Evolutionary conservation across 306 rosid species (phyloP), one percentile per base, ranked within the genome.

Genomic region (Vachellia collinsii): DNA sequence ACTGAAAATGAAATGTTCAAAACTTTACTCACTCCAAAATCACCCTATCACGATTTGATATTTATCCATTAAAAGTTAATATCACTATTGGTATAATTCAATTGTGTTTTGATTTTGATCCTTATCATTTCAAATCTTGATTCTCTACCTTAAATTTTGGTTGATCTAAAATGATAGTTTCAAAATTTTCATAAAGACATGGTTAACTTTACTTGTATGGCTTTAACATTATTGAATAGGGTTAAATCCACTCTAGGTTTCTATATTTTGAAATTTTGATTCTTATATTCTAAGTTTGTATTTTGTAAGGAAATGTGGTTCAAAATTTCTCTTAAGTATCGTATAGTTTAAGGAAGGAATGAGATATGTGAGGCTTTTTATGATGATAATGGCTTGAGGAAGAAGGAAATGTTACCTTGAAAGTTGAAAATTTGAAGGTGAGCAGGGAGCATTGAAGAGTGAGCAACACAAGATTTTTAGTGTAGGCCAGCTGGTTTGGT

Each of bases 381-480:
- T 70, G 47, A 44, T 46, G 70, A 1, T 68, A 39, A 10, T 78
- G 69, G 47, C 94, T 80, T 88, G 84, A 70, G 82, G 86, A 3
- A 36, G 78, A 88, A 84, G 90, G 47, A 43, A 78, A 70, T 77
- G 88, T 43, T 8, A 6, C 46, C 29, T 37, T 51, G 9, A 17
- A 41, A 76, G 58, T 41, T 83, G 76, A 68, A 51, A 74, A 61
- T 63, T 62, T 62, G 66, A 29, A 62, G 7, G 68, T 1, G 68
- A 29, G 41, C 12, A 12, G 41, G 67, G 11, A 12, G 41, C 41
- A 62, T 5, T 5, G 67, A 11, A 61, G 67, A 19, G 3, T 25
- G 39, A 62, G 39, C 67, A 13, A 2, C n/a, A 23, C n/a, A 25
- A 62, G 67, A 25, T 59, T 29, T 29, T 56, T 10, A 59, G 65